Evolutionary conservation across 1,284 basidiomycete species (phyloP), one percentile per base, ranked within the genome.

Genomic region (Bjerkandera adusta): DNA sequence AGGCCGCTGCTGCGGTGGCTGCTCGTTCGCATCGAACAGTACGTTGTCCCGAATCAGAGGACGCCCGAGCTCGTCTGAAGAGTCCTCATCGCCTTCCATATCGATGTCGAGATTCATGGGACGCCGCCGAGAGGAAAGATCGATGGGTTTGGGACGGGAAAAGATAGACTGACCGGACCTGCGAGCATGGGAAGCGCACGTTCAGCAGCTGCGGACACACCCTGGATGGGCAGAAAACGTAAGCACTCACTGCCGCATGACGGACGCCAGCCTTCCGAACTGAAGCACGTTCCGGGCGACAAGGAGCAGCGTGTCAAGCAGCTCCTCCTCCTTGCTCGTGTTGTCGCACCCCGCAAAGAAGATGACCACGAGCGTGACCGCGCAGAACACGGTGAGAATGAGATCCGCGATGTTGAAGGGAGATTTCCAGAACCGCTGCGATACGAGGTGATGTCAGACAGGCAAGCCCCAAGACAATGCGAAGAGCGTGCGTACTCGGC

Each of bases 151-250:
- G 5, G 94, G 92, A 39, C 86, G 83, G 18, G 91, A 85, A 66
- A 97, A 92, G 58, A 97, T 90, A 1, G 92, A 95, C 60, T 95
- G 92, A 0, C 94, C 94, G 43, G 92, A 96, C 69, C 93, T 94
- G 57, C 34, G 27, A 21, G 11, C 7, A 13, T 7, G n/a, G n/a
- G n/a, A n/a, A n/a, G n/a, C n/a, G n/a, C n/a, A n/a, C n/a, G n/a
- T n/a, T n/a, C n/a, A n/a, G n/a, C n/a, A n/a, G n/a, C n/a, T n/a
- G 34, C 56, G 43, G 33, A 43, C 20, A 18, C 20, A 20, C 33
- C 4, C n/a, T n/a, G 8, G n/a, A 27, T 2, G 7, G 10, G 10
- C 12, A n/a, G 13, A 18, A 16, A 29, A 35, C 8, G 24, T 27
- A 5, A n/a, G n/a, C n/a, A 73, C 86, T 58, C 62, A 94, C 92